Base-by-base conservation (phyloP, 768 basidiomycete species). In the Scleroderma bovista region DNA sequence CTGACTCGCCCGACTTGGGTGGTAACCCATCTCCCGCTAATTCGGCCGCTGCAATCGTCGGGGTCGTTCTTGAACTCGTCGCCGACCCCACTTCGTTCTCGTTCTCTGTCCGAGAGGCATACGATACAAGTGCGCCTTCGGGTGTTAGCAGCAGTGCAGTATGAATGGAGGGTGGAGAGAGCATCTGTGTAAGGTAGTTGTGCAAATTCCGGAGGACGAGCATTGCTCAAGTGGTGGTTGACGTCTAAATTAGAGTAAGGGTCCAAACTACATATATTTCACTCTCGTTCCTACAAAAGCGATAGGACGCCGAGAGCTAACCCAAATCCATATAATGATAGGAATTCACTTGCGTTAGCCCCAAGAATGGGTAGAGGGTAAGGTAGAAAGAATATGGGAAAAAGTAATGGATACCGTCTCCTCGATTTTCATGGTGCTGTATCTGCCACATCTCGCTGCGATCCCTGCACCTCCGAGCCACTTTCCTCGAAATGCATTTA, bases 141-240 rank as follows among this genome's bases (percentile, higher is more conserved):
- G 85, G 80, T 13, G 85, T 88, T 51, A 88, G 70, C 26, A 90
- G 72, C 37, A 82, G 74, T 2, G 81, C 86, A 0, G 86, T 88
- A 60, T 90, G 88, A 51, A 89, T 64, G 26, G 72, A 65, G 0
- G 83, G 80, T 7, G 77, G 75, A 3, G 75, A 70, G 31, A 90
- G 72, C 6, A 85, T 67, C 60, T 85, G 81, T 23, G 77, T 69
- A 23, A 90, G 78, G 33, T 85, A 72, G 36, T 72, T 76, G 62
- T 87, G 84, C 20, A 90, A 71, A 33, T 78, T 75, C 31, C 83
- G 77, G 32, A 90, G 76, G 57, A 83, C 77, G 40, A 90, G 76
- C 88, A 90, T 90, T 13, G 34, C 34, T 36, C n/a, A 3, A 5
- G 13, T 36, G 6, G n/a, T n/a, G 12, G 34, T 36, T 3, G n/a